A percentile compares a stretch with the other conserved stretches of the same genome.
phyloP scores from a whole-genome alignment of 305 asterid genomes.

The Euphrasia arctica region DNA sequence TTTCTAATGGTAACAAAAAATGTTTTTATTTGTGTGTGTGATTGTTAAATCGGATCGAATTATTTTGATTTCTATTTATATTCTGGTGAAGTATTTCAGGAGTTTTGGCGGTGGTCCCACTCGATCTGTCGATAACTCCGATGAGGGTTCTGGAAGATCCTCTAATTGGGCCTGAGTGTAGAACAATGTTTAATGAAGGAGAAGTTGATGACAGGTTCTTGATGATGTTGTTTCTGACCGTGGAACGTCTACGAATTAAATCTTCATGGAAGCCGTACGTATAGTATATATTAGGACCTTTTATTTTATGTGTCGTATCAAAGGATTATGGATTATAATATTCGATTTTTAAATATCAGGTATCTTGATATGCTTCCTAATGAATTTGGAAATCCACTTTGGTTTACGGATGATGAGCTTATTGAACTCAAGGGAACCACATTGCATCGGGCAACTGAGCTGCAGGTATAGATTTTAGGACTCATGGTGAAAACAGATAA shows the following conservation, averaged over 20 bases:
- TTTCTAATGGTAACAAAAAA: conserved; percentile 47
- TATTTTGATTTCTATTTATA: background rate
- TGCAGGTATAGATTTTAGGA: conserved; percentile 48
- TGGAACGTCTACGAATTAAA: conserved; percentile 69
- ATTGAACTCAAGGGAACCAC: conserved; percentile 81
- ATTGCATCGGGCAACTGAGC: conserved; percentile 65
- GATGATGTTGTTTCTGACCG: conserved; percentile 72
- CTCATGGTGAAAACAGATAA: too few species aligned
- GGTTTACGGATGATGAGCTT: conserved; percentile 85
- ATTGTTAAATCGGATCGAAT: background rate
- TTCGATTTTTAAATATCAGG: conserved; percentile 31
- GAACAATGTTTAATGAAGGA: conserved; percentile 69
- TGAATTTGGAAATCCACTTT: conserved; percentile 74
- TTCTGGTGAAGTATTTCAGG: conserved; percentile 33
- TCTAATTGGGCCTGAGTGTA: conserved; percentile 70
- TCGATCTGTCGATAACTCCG: conserved; percentile 82
- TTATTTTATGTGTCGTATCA: background rate
- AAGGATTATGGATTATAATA: conserved; percentile 7
- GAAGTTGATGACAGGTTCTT: conserved; percentile 80
- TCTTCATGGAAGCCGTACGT: conserved; percentile 94
- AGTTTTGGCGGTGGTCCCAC: conserved; percentile 68
- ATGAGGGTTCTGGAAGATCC: conserved; percentile 92
- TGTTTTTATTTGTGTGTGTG: background rate
- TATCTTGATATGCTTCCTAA: conserved; percentile 91
- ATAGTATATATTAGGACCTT: background rate